Evolutionary conservation across 164 flowering plant species (phyloP).

Genomic region (Umbellularia californica): DNA sequence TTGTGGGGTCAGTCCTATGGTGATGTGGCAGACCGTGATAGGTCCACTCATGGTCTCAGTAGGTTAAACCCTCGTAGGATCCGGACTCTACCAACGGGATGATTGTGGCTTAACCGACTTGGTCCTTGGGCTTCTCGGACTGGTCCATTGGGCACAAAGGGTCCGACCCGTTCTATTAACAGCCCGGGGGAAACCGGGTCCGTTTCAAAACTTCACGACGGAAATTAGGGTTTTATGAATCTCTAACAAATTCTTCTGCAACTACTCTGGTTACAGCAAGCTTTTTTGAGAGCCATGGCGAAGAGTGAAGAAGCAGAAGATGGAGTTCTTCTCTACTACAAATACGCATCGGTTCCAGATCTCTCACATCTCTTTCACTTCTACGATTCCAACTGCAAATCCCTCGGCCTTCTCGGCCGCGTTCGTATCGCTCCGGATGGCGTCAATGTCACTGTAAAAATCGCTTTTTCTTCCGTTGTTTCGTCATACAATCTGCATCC

Average conservation of each 20-base stretch:
- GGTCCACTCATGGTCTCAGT: no score
- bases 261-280: background rate
- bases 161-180: no score
- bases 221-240: background rate
- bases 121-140: no score
- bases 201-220: background rate
- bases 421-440: slow-evolving; percentile 84
- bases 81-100: no score
- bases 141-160: no score
- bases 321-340: slow-evolving; percentile 84
- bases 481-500: background rate
- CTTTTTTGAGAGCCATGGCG: background rate
- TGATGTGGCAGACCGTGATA: no score
- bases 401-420: slow-evolving; percentile 82
- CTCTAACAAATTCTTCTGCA: no score
- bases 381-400: slow-evolving; percentile 67
- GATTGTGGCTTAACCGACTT: no score
- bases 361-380: slow-evolving; percentile 45
- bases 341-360: slow-evolving; percentile 56
- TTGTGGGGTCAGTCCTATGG: no score
- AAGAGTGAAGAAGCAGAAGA: slow-evolving; percentile 18
- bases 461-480: background rate
- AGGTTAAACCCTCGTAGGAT: no score
- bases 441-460: slow-evolving; percentile 86
- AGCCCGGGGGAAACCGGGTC: no score